Percentiles rank a stretch among this genome's conserved stretches.
phyloP scores from a whole-genome alignment of 2,329 filamentous ascomycete species.

The Fusarium tjaetaba region DNA sequence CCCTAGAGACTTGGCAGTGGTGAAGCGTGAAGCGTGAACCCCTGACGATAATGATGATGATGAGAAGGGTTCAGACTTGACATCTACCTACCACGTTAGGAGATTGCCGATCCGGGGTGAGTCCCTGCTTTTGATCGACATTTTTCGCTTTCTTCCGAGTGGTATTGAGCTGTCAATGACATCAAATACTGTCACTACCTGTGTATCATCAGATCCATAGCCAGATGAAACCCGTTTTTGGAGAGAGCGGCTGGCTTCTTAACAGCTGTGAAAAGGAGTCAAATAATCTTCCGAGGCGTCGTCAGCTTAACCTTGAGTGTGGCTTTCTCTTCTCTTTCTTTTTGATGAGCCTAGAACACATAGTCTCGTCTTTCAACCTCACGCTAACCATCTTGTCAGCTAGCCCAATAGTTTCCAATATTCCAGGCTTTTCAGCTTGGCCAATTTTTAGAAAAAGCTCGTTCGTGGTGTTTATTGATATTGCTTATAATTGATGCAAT shows the following conservation, averaged over 20 bases:
- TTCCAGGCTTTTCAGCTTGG: neutral
- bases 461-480: neutral
- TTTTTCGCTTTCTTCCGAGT: constrained; percentile 29
- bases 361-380: neutral
- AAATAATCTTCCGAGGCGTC: neutral
- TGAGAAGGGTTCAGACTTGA: neutral
- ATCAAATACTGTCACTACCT: constrained; percentile 6
- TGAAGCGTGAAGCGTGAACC: too few relatives aligned
- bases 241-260: neutral
- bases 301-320: neutral
- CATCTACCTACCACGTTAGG: constrained; percentile 9
- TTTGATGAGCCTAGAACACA: neutral
- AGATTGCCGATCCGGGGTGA: constrained; percentile 35
- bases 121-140: constrained; percentile 17
- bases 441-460: neutral
- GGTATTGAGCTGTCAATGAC: neutral
- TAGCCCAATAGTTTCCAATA: constrained; percentile 10
- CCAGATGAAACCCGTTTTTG: neutral
- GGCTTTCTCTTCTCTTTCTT: neutral
- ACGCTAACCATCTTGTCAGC: neutral
- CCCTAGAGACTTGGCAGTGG: too few relatives aligned
- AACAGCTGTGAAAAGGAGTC: neutral
- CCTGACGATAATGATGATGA: neutral
- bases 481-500: neutral
- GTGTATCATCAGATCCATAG: neutral